Evolutionary conservation across 495 filamentous ascomycete genomes (phyloP), one percentile per base, ranked within the genome.

Genomic region (Geoglossum glabrum): DNA sequence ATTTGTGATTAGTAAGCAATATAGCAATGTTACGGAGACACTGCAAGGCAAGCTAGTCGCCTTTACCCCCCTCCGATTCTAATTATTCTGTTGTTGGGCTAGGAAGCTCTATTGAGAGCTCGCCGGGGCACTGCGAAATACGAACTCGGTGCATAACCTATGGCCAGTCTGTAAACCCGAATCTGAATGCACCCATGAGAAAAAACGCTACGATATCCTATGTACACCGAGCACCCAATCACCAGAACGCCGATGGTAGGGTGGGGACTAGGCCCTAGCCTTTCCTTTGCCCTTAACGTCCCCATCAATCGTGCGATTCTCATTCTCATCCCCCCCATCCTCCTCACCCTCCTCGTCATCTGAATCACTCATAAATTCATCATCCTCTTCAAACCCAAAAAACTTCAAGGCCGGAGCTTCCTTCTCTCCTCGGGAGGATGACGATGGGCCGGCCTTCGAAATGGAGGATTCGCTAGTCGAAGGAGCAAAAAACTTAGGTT

Each of bases 331-430:
- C 21, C 26, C 46, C 4, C 15, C n/a, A 25, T 57, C 56, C 8
- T 47, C 56, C 13, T 57, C 56, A 8, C 27, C 56, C 1, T 57
- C 56, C 30, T 81, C 80, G 25, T 85, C 83, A 0, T 83, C 83
- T 51, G 85, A 81, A 40, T 80, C 77, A 63, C 82, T 90, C 83
- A 89, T 87, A 58, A 86, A 90, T 62, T 92, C 89, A 60, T 90
- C 84, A 57, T 95, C 89, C 46, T 92, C 87, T 65, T 95, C 89
- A 64, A 92, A 95, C 3, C 88, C 88, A 60, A 85, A 80, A 65
- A 85, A 92, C 10, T 71, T 79, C 60, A 72, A 66, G 3, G 71
- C 69, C 25, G 67, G 64, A 34, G 54, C 59, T 33, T 55, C 59
- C 23, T 45, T 46, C 47, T 66, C 49, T 33, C 69, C 69, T 30